A percentile compares a stretch with the other conserved stretches of the same genome.
These are phyloP conservation scores for Xanthoparmelia taractica DNA, from an alignment of 495 filamentous ascomycete genomes.

Conservation along the genomic window DNA sequence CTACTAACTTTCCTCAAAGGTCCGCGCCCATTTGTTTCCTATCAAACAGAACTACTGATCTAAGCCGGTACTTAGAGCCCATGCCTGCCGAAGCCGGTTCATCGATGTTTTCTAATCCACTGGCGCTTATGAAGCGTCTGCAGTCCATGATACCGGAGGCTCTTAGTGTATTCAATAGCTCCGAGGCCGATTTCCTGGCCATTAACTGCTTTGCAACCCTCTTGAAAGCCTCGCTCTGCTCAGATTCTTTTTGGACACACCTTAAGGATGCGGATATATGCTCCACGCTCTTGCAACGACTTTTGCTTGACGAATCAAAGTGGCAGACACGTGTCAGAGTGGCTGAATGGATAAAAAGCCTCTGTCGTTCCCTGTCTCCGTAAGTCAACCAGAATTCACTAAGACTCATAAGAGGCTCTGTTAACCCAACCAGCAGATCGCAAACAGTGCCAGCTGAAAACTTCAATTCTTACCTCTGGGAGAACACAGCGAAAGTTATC, in stretches of 20 bases:
- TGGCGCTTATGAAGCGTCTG: conserved; percentile 28
- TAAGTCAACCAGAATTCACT: conserved; percentile 14
- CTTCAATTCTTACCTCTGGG: conserved; percentile 44
- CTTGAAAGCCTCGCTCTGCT: conserved; percentile 57
- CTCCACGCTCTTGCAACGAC: conserved; percentile 33
- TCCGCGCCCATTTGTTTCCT: conserved; percentile 25
- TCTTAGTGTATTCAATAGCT: conserved; percentile 7
- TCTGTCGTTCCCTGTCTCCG: conserved; percentile 26
- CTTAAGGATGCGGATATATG: conserved; percentile 45
- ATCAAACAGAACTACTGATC: conserved; percentile 16
- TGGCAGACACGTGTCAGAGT: conserved; percentile 33
- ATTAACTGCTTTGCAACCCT: conserved; percentile 53
- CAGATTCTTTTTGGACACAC: conserved; percentile 48
- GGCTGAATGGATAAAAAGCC: conserved; percentile 31
- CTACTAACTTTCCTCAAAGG: conserved; percentile 34
- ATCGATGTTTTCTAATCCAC: conserved; percentile 24
- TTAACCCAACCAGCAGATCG: conserved; percentile 4
- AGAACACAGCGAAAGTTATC: conserved; percentile 42
- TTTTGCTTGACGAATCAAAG: conserved; percentile 37
- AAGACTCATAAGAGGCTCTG: neutral
- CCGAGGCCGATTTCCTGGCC: conserved; percentile 35
- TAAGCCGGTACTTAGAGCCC: conserved; percentile 17
- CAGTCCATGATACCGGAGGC: conserved; percentile 12
- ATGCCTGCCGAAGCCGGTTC: conserved; percentile 13
- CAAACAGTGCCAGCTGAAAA: conserved; percentile 26